Evolutionary conservation across 176 grass and related monocot species (phyloP).

Genomic region (Rhynchospora tenuis): DNA sequence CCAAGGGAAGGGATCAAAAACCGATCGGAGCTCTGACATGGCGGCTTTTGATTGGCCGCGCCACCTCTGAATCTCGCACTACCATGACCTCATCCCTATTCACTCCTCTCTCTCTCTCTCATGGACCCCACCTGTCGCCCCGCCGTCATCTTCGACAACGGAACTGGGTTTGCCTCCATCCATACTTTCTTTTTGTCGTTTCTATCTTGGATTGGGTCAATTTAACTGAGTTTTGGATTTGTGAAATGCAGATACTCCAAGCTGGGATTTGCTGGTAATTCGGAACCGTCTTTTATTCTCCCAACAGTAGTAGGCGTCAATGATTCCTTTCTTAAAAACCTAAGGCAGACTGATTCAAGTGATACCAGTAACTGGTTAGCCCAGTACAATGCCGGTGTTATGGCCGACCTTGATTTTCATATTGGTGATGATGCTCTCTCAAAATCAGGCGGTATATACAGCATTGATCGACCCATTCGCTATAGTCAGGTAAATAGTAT

Average conservation of each 20-base stretch:
- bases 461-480: slow-evolving; percentile 55
- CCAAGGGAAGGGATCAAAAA: not conserved
- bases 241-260: slow-evolving; percentile 70
- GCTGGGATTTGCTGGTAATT: slow-evolving; percentile 85
- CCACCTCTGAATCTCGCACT: slow-evolving; percentile 5
- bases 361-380: slow-evolving; percentile 75
- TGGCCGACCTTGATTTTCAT: slow-evolving; percentile 97
- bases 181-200: not conserved
- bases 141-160: slow-evolving; percentile 96
- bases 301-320: slow-evolving; percentile 87
- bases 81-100: slow-evolving; percentile 15
- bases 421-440: slow-evolving; percentile 87
- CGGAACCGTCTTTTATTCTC: slow-evolving; percentile 70
- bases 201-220: not conserved
- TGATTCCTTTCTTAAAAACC: slow-evolving; percentile 75
- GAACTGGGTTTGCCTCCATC: slow-evolving; percentile 49
- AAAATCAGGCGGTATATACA: slow-evolving; percentile 71
- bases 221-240: not conserved
- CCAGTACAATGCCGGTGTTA: slow-evolving; percentile 96
- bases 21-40: not conserved
- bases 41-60: slow-evolving; percentile 2
- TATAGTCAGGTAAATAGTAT: slow-evolving; percentile 86
- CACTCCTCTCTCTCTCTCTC: not conserved
- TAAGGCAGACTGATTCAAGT: slow-evolving; percentile 48
- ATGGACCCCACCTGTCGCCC: slow-evolving; percentile 82